Conservation (phyloP, 192 early-diverging fungal genomes). For the Backusella circina region DNA sequence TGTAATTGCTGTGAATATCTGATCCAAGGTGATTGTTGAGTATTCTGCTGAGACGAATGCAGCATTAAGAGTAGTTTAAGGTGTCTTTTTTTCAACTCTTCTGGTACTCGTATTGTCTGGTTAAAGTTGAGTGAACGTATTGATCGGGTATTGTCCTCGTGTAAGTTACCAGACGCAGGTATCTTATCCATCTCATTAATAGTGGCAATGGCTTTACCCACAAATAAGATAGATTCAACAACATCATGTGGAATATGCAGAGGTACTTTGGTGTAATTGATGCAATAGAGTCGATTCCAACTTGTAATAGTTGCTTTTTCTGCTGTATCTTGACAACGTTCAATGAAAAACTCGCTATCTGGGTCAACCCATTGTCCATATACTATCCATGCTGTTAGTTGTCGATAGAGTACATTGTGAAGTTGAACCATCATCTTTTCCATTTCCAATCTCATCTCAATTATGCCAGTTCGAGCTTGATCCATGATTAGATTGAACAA, state of each 20-base stretch:
- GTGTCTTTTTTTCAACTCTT: conserved; percentile 17
- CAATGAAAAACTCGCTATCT: conserved; percentile 64
- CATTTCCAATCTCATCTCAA: conserved; percentile 46
- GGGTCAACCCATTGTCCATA: conserved; percentile 62
- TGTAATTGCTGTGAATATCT: conserved; percentile 31
- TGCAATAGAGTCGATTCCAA: conserved; percentile 47
- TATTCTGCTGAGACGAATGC: not conserved
- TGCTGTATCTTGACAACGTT: not conserved
- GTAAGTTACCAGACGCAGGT: not conserved
- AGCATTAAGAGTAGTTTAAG: conserved; percentile 14
- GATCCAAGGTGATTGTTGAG: conserved; percentile 13
- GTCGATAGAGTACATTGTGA: conserved; percentile 51
- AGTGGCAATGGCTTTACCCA: conserved; percentile 63
- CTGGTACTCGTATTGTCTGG: conserved; percentile 12
- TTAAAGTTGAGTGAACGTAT: conserved; percentile 2
- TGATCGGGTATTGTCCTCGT: not conserved
- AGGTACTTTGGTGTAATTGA: conserved; percentile 47
- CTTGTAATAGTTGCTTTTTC: not conserved
- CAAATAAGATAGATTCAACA: conserved; percentile 64
- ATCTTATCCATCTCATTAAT: conserved; percentile 32
- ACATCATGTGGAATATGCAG: conserved; percentile 44
- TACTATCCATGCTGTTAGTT: conserved; percentile 64
- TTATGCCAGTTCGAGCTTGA: conserved; percentile 49
- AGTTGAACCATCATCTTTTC: conserved; percentile 41
- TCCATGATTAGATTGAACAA: conserved; percentile 50